phyloP scores from a whole-genome alignment of 208 protist species.

The Borovskyia barvae region DNA sequence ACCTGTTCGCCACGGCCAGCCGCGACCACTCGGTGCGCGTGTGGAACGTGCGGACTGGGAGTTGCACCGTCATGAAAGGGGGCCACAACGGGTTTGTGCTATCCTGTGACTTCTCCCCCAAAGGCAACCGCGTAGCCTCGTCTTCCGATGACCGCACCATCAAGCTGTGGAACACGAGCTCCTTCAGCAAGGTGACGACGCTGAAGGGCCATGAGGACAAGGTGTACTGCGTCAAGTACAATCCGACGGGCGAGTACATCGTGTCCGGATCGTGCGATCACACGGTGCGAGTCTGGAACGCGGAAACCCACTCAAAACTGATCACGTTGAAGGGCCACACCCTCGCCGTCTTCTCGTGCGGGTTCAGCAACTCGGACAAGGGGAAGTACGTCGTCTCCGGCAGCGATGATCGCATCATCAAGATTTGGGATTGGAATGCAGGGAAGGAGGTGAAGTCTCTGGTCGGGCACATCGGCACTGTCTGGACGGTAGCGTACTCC shows the following conservation, averaged over 20 bases:
- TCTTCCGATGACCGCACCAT: slow-evolving; percentile 74
- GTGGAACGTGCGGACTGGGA: slow-evolving; percentile 63
- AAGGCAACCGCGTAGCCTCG: slow-evolving; percentile 75
- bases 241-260: slow-evolving; percentile 87
- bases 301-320: slow-evolving; percentile 53
- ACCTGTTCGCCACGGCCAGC: slow-evolving; percentile 72
- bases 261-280: slow-evolving; percentile 78
- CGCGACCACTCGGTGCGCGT: slow-evolving; percentile 80
- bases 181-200: slow-evolving; percentile 64
- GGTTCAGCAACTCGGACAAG: slow-evolving; percentile 69
- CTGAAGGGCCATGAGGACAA: slow-evolving; percentile 95
- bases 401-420: slow-evolving; percentile 80
- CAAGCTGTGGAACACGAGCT: slow-evolving; percentile 79
- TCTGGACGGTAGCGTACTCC: slow-evolving; percentile 80
- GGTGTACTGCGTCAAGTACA: slow-evolving; percentile 91
- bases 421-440: slow-evolving; percentile 82
- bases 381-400: slow-evolving; percentile 80
- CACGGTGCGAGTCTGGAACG: slow-evolving; percentile 83
- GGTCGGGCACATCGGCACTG: slow-evolving; percentile 75
- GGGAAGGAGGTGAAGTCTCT: slow-evolving; percentile 59
- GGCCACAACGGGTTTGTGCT: slow-evolving; percentile 89
- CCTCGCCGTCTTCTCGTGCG: slow-evolving; percentile 80
- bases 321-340: slow-evolving; percentile 69
- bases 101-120: slow-evolving; percentile 87
- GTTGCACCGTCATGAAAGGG: slow-evolving; percentile 73